A percentile compares a stretch with the other conserved stretches of the same genome.
These are phyloP conservation scores for Boechera divaricarpa DNA, from an alignment of 345 rosid species.

Conservation along the genomic window DNA sequence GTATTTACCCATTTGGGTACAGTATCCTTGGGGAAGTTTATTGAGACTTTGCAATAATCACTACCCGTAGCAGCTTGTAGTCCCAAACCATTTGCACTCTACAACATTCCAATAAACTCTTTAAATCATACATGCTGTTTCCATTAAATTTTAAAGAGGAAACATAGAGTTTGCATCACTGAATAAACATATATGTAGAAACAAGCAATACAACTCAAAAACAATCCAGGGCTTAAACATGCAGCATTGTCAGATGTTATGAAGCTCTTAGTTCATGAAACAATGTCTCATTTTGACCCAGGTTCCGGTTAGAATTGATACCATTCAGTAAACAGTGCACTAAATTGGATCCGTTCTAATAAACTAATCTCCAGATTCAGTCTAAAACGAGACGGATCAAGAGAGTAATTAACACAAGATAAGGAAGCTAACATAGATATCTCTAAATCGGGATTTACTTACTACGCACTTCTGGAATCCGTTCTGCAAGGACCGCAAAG, in stretches of 20 bases:
- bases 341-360: slow-evolving; percentile 13
- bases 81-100: slow-evolving; percentile 93
- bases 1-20: slow-evolving; percentile 84
- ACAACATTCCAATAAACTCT: slow-evolving; percentile 40
- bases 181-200: neutral
- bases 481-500: slow-evolving; percentile 68
- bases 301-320: neutral
- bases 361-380: slow-evolving; percentile 12
- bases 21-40: slow-evolving; percentile 75
- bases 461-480: slow-evolving; percentile 90
- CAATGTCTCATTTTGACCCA: neutral
- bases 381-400: neutral
- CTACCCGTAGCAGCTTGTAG: slow-evolving; percentile 64
- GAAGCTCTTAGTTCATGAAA: neutral
- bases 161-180: neutral
- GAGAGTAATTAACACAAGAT: neutral
- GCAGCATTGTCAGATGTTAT: slow-evolving; percentile 2
- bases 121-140: neutral
- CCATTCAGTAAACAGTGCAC: neutral
- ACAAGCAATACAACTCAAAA: neutral
- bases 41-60: slow-evolving; percentile 67
- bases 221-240: neutral
- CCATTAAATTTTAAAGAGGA: neutral
- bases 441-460: slow-evolving; percentile 36
- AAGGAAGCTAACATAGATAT: slow-evolving; percentile 26